Evolutionary conservation across 2,329 filamentous ascomycete genomes (phyloP).

Genomic region (Penicillium sclerotigenum): DNA sequence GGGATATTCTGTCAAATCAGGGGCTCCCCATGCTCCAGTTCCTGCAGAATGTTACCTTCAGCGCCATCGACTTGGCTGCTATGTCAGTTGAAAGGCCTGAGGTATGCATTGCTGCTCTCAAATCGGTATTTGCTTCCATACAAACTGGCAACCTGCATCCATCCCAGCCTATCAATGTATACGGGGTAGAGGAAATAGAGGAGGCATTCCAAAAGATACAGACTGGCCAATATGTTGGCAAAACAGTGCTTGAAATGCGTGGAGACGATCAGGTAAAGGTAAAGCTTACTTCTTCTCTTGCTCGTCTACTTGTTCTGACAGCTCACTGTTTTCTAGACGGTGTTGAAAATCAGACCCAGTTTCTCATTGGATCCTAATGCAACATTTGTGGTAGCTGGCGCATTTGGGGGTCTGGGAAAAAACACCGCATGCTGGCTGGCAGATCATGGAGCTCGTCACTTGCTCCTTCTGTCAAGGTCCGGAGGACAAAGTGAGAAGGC

Average conservation of each 20-base stretch:
- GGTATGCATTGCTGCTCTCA: background rate
- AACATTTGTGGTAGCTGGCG: constrained; percentile 35
- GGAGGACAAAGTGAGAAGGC: background rate
- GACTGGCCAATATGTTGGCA: background rate
- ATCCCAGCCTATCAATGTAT: background rate
- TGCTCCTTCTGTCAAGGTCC: constrained; percentile 28
- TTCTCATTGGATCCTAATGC: constrained; percentile 7
- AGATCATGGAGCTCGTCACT: constrained; percentile 32
- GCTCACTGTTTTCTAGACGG: background rate
- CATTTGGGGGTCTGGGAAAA: constrained; percentile 34
- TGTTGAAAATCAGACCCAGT: background rate
- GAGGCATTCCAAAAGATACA: constrained; percentile 9
- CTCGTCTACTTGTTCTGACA: background rate
- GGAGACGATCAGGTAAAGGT: background rate
- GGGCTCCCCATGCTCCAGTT: constrained; percentile 4
- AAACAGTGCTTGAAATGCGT: constrained; percentile 4
- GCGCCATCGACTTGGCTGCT: constrained; percentile 2
- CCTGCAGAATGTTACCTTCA: background rate
- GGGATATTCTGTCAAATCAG: constrained; percentile 33
- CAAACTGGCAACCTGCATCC: background rate
- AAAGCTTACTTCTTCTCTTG: background rate
- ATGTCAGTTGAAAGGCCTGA: background rate
- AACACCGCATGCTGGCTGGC: constrained; percentile 34
- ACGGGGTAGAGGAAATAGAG: constrained; percentile 1
- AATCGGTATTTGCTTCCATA: background rate